Evolutionary conservation across 768 basidiomycete species (phyloP).

Genomic region (Hebeloma cylindrosporum): DNA sequence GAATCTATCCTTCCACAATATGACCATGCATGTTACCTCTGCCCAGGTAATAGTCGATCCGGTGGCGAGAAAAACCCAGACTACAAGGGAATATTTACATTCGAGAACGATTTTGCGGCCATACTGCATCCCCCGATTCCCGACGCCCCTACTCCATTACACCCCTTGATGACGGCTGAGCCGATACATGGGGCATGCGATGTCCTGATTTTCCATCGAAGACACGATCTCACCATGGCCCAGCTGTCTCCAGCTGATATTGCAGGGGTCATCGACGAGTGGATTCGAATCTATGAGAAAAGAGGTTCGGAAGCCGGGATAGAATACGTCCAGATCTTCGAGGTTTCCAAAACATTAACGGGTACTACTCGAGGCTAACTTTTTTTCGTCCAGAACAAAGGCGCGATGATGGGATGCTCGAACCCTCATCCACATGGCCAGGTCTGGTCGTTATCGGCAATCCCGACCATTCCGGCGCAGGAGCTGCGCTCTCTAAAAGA

Average conservation of each 20-base stretch:
- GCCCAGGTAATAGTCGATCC: constrained; percentile 78
- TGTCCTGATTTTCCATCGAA: constrained; percentile 83
- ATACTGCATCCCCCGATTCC: constrained; percentile 66
- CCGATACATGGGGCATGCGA: constrained; percentile 85
- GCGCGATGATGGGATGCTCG: constrained; percentile 92
- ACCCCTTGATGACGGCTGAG: constrained; percentile 61
- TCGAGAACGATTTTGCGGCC: constrained; percentile 84
- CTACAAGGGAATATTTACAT: constrained; percentile 68
- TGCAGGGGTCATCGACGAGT: constrained; percentile 63
- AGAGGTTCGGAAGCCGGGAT: constrained; percentile 68
- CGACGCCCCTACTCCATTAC: constrained; percentile 45
- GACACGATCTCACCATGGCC: constrained; percentile 84
- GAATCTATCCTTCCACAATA: constrained; percentile 53
- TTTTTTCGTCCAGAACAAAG: constrained; percentile 70
- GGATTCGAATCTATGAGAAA: constrained; percentile 62
- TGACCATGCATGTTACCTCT: constrained; percentile 81
- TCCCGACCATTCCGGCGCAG: constrained; percentile 69
- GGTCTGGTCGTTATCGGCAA: constrained; percentile 73
- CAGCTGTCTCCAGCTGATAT: constrained; percentile 60
- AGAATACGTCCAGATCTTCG: constrained; percentile 86
- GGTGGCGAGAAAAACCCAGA: constrained; percentile 67
- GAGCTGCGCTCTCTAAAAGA: constrained; percentile 59
- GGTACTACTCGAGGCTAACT: constrained; percentile 2
- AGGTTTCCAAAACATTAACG: constrained; percentile 46
- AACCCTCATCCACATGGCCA: constrained; percentile 96